Base-by-base conservation (phyloP, 1,139 yeast species). In the Magnusiomyces suaveolens region DNA sequence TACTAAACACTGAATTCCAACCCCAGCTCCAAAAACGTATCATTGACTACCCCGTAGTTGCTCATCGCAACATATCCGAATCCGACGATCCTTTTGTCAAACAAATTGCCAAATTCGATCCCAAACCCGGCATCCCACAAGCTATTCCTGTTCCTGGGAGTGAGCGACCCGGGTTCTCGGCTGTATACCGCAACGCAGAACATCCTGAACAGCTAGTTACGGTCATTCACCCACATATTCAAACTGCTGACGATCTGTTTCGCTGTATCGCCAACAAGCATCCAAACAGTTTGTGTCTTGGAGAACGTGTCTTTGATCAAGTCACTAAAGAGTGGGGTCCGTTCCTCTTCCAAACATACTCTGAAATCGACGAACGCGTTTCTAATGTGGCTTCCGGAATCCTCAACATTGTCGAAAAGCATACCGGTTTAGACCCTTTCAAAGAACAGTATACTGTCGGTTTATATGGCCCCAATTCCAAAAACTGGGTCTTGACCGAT, bases 311-410 rank as follows among this genome's bases (percentile, higher is more conserved):
- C 1, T 70, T 63, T 49, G 64, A 70, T 51, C 75, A 75, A 55
- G 77, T 74, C n/a, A 69, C 77, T 8, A 73, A 74, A 51, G 74
- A 69, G 63, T 74, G 75, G 71, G 57, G 65, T 36, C 66, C 68
- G 25, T 86, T 79, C 68, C 70, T 70, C 36, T 85, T 73, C 69
- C 73, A 77, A 59, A 66, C 78, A 8, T 83, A 75, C 63, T 60
- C 60, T 14, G 66, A 73, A 46, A 71, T 79, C 12, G 69, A 71
- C 33, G 60, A 65, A 48, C 72, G 82, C 52, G 75, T 78, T 54
- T 67, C 69, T 52, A 69, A 77, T 52, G 71, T 86, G 48, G 94
- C 89, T 3, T 71, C 87, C 1, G 95, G 94, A 14, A 63, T 86
- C 33, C 73, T 81, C 60, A 74, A 79, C 50, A 67, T 79, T 3